These are phyloP conservation scores for Ogataea ganodermae DNA, from an alignment of 805 yeast species.

Conservation along the genomic window DNA sequence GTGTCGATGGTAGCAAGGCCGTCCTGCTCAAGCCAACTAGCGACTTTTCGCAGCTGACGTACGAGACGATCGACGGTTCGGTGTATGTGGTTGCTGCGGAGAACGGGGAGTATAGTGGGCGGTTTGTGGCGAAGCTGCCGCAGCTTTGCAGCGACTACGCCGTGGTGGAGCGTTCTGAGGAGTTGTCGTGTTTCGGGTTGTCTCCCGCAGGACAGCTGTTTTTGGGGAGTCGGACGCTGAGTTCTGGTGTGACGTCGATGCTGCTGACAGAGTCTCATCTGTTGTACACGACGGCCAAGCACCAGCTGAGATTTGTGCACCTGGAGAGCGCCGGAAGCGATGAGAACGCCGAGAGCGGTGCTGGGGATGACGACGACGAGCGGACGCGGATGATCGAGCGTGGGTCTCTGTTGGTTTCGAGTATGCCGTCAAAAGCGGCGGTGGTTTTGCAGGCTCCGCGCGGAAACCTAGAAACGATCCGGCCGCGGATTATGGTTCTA, in stretches of 20 bases:
- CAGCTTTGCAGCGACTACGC: slow-evolving; percentile 66
- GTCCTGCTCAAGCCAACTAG: slow-evolving; percentile 58
- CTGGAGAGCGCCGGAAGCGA: slow-evolving; percentile 35
- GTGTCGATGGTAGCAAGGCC: slow-evolving; percentile 47
- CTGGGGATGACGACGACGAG: slow-evolving; percentile 71
- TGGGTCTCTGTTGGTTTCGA: slow-evolving; percentile 82
- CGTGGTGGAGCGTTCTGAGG: slow-evolving; percentile 37
- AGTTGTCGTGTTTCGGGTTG: slow-evolving; percentile 65
- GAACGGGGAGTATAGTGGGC: slow-evolving; percentile 9
- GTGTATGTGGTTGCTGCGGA: slow-evolving; percentile 44
- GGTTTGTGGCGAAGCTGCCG: slow-evolving; percentile 56
- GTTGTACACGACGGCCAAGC: slow-evolving; percentile 85
- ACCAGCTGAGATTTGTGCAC: slow-evolving; percentile 79
- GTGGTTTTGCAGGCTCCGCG: slow-evolving; percentile 92
- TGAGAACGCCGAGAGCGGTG: slow-evolving; percentile 10
- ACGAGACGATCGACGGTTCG: slow-evolving; percentile 65
- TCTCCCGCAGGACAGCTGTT: slow-evolving; percentile 74
- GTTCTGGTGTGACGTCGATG: slow-evolving; percentile 81
- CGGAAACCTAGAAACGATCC: slow-evolving; percentile 92
- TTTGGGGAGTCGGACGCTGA: slow-evolving; percentile 58
- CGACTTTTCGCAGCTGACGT: slow-evolving; percentile 52
- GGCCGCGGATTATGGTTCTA: slow-evolving; percentile 89
- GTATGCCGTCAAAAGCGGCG: slow-evolving; percentile 78
- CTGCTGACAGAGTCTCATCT: slow-evolving; percentile 70
- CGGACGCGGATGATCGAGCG: slow-evolving; percentile 87